Evolutionary conservation across 768 basidiomycete species (phyloP).

Genomic region (Pleurotus eryngii): DNA sequence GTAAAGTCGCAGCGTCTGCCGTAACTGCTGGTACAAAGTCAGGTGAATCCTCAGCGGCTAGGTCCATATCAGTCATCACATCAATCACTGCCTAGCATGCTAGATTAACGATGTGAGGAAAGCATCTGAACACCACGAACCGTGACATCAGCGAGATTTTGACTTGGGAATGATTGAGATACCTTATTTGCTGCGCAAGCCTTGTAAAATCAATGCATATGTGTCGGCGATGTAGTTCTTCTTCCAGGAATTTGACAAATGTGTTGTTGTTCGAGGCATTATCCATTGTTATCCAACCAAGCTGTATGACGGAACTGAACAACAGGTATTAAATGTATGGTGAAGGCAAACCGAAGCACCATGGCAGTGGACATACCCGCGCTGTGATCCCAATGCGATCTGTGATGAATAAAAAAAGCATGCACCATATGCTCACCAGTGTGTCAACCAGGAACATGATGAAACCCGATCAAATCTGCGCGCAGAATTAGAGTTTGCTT

Average conservation of each 20-base stretch:
- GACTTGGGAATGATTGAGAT: constrained; percentile 4
- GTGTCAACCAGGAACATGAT: constrained; percentile 31
- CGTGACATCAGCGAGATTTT: neutral
- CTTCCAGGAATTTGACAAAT: constrained; percentile 20
- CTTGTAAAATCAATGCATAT: constrained; percentile 18
- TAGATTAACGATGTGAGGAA: constrained; percentile 30
- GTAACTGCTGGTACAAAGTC: neutral
- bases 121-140: constrained; percentile 20
- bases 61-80: constrained; percentile 19
- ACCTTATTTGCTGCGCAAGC: constrained; percentile 21
- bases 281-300: constrained; percentile 34
- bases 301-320: constrained; percentile 15
- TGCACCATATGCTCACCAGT: constrained; percentile 33
- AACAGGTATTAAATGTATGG: neutral
- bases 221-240: constrained; percentile 12
- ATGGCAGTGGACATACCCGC: constrained; percentile 18
- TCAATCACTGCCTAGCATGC: constrained; percentile 26
- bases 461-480: constrained; percentile 33
- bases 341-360: neutral
- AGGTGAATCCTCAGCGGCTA: constrained; percentile 3
- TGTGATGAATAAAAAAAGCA: constrained; percentile 27
- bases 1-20: too few species aligned
- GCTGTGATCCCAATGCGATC: constrained; percentile 22
- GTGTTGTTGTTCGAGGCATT: constrained; percentile 33
- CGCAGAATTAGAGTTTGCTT: constrained; percentile 23